Base-by-base conservation (phyloP, 805 yeast species). In the Saccharomycopsis babjevae region DNA sequence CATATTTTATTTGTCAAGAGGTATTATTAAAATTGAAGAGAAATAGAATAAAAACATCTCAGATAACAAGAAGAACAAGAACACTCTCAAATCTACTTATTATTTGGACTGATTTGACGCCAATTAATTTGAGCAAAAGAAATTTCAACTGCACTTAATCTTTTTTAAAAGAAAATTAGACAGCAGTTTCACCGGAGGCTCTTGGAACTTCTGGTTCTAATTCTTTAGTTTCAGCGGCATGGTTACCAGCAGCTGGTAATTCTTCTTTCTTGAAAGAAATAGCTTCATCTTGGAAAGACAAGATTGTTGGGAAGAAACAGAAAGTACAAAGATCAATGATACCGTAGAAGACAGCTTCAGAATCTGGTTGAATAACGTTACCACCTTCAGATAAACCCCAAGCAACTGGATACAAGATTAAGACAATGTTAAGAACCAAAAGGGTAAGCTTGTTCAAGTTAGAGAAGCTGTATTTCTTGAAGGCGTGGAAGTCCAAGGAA, bases 321-420 rank as follows among this genome's bases (percentile, higher is more conserved):
- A 83, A 77, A 34, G 75, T 70, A 36, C 79, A 65, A 52, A 83
- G 65, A 71, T 83, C 88, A 63, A 83, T 70, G 62, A 83, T 72
- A 73, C 87, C 87, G 67, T 80, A 81, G 72, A 82, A 83, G 25
- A 78, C 82, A 54, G 80, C 79, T 68, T 81, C 86, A 39, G 83
- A 76, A 68, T 82, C 85, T 50, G 83, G 83, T 67, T 77, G 80
- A 62, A 83, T 79, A 56, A 74, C 80, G 68, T 83, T 83, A 71
- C 86, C 86, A 75, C 86, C 88, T 68, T 83, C 87, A 67, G 79
- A 72, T 57, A 81, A 72, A 70, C 81, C 84, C 82, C 83, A 81
- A 43, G 73, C 68, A 62, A 81, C 67, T 58, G 82, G 81, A 65
- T 80, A 80, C 63, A 82, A 72, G 58, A 80, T 68, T 81, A 83